A percentile compares a stretch with the other conserved stretches of the same genome.
These are phyloP conservation scores for Sporisorium scitamineum DNA, from an alignment of 1,284 basidiomycete species.

Conservation along the genomic window DNA sequence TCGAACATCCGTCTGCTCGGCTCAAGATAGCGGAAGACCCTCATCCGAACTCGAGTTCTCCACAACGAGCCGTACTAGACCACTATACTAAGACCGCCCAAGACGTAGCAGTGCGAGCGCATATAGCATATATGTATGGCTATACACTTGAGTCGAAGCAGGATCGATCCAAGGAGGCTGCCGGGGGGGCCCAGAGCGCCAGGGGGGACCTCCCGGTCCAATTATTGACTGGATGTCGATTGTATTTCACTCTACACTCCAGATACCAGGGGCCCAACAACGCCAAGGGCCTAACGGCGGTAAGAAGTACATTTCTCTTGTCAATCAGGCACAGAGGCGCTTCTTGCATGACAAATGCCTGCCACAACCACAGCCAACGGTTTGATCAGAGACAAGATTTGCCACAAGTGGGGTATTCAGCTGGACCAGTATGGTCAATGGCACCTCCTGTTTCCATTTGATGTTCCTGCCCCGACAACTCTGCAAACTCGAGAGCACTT, in stretches of 20 bases:
- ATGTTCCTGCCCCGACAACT: background rate
- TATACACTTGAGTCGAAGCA: background rate
- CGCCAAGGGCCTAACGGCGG: too few species aligned
- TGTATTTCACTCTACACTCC: too few species aligned
- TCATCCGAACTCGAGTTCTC: background rate
- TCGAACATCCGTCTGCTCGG: slow-evolving; percentile 50
- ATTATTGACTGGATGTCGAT: too few species aligned
- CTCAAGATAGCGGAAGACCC: background rate
- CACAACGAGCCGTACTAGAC: slow-evolving; percentile 44
- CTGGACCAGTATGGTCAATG: background rate
- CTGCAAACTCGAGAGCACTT: background rate
- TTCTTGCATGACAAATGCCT: background rate
- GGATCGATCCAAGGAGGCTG: too few species aligned
- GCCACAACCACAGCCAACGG: background rate
- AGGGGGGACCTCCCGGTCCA: too few species aligned
- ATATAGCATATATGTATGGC: background rate
- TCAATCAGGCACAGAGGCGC: background rate
- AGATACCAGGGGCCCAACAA: too few species aligned
- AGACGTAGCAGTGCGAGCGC: too few species aligned
- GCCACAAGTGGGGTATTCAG: background rate
- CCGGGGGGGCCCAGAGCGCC: too few species aligned
- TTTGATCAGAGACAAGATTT: background rate
- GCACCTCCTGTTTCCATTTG: background rate
- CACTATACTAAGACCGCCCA: slow-evolving; percentile 29
- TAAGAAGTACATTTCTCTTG: background rate